Conservation (phyloP, 306 rosid species). For the Hippophae gyantsensis region DNA sequence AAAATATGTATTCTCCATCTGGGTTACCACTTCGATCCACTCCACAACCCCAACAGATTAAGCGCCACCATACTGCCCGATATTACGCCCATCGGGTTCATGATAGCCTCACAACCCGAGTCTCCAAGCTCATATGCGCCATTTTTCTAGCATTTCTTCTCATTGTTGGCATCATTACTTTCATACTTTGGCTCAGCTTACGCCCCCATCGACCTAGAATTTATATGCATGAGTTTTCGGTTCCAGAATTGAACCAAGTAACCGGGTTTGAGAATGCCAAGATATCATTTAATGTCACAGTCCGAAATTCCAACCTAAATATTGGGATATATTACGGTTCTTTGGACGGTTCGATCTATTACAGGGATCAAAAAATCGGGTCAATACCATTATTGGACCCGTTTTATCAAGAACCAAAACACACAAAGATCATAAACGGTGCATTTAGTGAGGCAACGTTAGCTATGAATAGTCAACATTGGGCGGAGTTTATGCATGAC, state of each 20-base stretch:
- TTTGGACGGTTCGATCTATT: slow-evolving; percentile 44
- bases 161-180: slow-evolving; percentile 41
- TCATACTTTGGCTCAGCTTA: slow-evolving; percentile 76
- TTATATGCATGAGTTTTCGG: slow-evolving; percentile 41
- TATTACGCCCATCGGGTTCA: slow-evolving; percentile 61
- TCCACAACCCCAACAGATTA: slow-evolving; percentile 21
- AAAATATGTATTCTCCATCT: slow-evolving; percentile 33
- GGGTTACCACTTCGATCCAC: slow-evolving; percentile 33
- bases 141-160: slow-evolving; percentile 48
- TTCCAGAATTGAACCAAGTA: slow-evolving; percentile 44
- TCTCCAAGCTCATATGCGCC: slow-evolving; percentile 59
- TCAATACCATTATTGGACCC: slow-evolving; percentile 25
- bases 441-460: slow-evolving; percentile 38
- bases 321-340: slow-evolving; percentile 53
- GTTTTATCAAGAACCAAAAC: slow-evolving; percentile 63
- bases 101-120: slow-evolving; percentile 67
- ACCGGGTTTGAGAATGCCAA: slow-evolving; percentile 39
- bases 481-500: slow-evolving; percentile 59
- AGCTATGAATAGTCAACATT: slow-evolving; percentile 37
- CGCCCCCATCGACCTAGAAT: slow-evolving; percentile 89
- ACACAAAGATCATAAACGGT: slow-evolving; percentile 33
- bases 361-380: slow-evolving; percentile 55
- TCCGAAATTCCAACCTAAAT: slow-evolving; percentile 65
- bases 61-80: slow-evolving; percentile 53
- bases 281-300: slow-evolving; percentile 36